These are phyloP conservation scores for Talaromyces sp. DNA, from an alignment of 2,329 filamentous ascomycete genomes.

Conservation along the genomic window DNA sequence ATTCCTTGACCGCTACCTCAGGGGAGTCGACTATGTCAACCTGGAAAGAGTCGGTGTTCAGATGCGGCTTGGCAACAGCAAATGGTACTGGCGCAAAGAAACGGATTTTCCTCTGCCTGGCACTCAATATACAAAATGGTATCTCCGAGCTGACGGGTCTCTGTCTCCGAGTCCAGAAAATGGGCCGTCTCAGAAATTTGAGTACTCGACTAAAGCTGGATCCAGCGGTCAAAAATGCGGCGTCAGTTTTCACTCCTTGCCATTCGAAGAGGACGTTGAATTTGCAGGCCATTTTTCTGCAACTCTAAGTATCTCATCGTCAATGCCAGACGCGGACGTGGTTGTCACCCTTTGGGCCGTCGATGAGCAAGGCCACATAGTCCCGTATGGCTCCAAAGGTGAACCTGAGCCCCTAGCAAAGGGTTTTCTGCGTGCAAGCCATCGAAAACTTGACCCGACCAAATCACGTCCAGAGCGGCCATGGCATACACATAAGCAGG, in stretches of 20 bases:
- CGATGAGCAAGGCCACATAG: not conserved
- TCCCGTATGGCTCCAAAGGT: not conserved
- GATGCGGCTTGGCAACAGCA: not conserved
- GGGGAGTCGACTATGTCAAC: not conserved
- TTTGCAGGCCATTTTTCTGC: not conserved
- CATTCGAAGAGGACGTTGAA: not conserved
- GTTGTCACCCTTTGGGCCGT: not conserved
- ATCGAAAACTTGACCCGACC: not conserved
- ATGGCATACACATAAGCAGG: not conserved
- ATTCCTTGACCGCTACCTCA: not conserved
- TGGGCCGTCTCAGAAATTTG: not conserved
- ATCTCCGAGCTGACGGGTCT: not conserved
- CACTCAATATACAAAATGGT: not conserved
- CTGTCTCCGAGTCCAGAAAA: too few relatives aligned
- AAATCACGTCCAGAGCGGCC: not conserved
- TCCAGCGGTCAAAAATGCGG: too few relatives aligned
- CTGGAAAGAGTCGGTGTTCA: not conserved
- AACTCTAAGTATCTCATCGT: not conserved
- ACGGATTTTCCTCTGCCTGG: not conserved
- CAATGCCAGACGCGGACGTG: not conserved
- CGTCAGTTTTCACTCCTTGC: not conserved
- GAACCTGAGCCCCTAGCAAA: not conserved
- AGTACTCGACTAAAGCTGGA: too few relatives aligned
- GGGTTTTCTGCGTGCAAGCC: not conserved
- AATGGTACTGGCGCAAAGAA: slow-evolving; percentile 3